These are phyloP conservation scores for Suhomyces bokatorum DNA, from an alignment of 1,139 yeast genomes.

Conservation along the genomic window DNA sequence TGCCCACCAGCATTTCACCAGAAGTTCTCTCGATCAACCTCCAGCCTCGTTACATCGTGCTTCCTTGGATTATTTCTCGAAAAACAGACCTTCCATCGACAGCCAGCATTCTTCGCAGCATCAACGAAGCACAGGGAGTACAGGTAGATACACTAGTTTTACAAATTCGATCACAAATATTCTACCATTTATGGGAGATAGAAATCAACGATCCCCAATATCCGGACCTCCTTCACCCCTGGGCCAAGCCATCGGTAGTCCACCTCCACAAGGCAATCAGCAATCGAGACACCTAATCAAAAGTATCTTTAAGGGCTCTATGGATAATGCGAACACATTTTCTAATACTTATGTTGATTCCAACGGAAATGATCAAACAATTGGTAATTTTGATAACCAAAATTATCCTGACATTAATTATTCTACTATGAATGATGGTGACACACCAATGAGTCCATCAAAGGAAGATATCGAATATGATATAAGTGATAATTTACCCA, in stretches of 20 bases:
- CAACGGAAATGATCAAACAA: neutral
- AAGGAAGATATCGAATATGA: conserved; percentile 10
- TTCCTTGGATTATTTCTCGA: conserved; percentile 36
- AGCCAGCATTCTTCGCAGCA: conserved; percentile 23
- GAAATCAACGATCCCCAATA: conserved; percentile 27
- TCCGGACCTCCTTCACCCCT: conserved; percentile 22
- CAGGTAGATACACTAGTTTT: conserved; percentile 38
- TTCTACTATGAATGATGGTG: conserved; percentile 4
- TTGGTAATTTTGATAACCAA: neutral
- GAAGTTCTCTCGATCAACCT: conserved; percentile 42
- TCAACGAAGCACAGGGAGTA: conserved; percentile 11
- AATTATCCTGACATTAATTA: neutral
- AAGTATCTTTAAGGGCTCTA: conserved; percentile 38
- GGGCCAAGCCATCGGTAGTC: conserved; percentile 3
- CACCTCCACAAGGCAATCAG: conserved; percentile 18
- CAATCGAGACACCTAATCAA: conserved; percentile 41
- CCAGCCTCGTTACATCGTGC: conserved; percentile 32
- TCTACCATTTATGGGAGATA: conserved; percentile 48
- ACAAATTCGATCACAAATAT: conserved; percentile 43
- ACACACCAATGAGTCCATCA: conserved; percentile 11
- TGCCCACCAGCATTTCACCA: conserved; percentile 44
- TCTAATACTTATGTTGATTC: conserved; percentile 4
- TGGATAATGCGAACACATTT: conserved; percentile 10
- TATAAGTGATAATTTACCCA: conserved; percentile 10
- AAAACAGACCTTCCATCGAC: conserved; percentile 31